Percentiles rank a stretch among this genome's conserved stretches.
Conservation (phyloP, 768 basidiomycete genomes). For the Naematelia aurantialba region DNA sequence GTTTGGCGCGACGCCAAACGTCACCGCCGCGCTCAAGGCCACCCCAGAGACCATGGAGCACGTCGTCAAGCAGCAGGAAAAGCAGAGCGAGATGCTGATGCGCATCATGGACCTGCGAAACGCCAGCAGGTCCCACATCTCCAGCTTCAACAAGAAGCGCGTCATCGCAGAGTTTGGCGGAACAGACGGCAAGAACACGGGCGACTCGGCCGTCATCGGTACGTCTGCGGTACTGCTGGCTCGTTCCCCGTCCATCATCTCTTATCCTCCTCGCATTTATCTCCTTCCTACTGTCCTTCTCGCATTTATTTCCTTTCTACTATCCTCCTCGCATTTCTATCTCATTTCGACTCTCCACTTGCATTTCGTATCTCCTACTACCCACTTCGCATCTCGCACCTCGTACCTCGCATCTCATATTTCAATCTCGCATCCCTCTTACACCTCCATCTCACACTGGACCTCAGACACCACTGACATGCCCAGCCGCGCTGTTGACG, state of each 20-base stretch:
- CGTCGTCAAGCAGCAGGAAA: conserved; percentile 50
- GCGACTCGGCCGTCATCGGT: conserved; percentile 89
- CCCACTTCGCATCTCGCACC: background rate
- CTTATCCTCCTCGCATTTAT: conserved; percentile 2
- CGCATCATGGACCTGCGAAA: conserved; percentile 77
- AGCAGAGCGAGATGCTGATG: conserved; percentile 56
- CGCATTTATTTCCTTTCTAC: background rate
- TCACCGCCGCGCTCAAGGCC: conserved; percentile 51
- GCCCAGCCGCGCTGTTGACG: conserved; percentile 79
- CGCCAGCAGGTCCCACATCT: conserved; percentile 78
- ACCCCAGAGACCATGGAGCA: conserved; percentile 26
- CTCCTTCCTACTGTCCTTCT: background rate
- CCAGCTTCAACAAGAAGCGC: conserved; percentile 76
- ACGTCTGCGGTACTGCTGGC: conserved; percentile 40
- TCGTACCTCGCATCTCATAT: background rate
- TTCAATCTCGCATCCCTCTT: background rate
- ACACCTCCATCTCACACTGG: too few species aligned
- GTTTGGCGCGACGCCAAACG: conserved; percentile 63
- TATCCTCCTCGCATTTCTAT: background rate
- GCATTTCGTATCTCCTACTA: background rate
- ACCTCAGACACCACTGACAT: background rate
- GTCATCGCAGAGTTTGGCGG: conserved; percentile 76
- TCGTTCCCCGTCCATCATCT: too few species aligned
- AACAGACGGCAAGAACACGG: conserved; percentile 64
- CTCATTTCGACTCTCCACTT: background rate